Conservation (phyloP, 371 early-diverging fungal genomes). For the Actinomucor elegans region DNA sequence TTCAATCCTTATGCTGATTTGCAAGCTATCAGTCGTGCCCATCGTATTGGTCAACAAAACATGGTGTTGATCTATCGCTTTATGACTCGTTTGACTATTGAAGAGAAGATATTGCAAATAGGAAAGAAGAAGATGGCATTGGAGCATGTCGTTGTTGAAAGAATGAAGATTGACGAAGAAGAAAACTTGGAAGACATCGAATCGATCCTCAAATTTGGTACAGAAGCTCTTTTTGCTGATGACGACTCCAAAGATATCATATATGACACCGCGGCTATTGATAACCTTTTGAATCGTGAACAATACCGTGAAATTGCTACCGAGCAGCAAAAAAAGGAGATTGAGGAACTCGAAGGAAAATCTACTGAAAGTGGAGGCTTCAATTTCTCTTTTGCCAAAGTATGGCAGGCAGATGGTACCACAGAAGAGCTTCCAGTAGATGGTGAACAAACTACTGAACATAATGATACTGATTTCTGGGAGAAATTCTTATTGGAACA, state of each 20-base stretch:
- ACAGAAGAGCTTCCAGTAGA: constrained; percentile 19
- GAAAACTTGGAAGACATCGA: constrained; percentile 63
- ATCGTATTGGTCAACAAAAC: constrained; percentile 94
- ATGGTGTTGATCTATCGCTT: constrained; percentile 85
- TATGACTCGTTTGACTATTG: constrained; percentile 76
- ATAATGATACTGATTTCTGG: constrained; percentile 49
- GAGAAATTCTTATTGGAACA: constrained; percentile 34
- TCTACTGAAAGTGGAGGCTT: constrained; percentile 9
- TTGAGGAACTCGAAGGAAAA: constrained; percentile 16
- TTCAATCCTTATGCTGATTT: constrained; percentile 93
- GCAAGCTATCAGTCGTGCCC: constrained; percentile 91
- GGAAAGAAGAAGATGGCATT: constrained; percentile 85
- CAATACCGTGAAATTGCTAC: constrained; percentile 13
- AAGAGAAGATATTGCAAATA: constrained; percentile 77
- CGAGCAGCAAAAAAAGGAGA: constrained; percentile 17
- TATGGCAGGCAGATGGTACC: constrained; percentile 36
- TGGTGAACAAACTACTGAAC: not conserved
- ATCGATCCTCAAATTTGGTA: constrained; percentile 79
- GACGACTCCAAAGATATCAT: constrained; percentile 51
- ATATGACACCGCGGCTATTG: constrained; percentile 62
- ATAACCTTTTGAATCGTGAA: constrained; percentile 67
- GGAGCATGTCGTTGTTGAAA: constrained; percentile 84
- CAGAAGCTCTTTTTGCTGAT: constrained; percentile 76
- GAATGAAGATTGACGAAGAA: constrained; percentile 64
- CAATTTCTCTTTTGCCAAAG: constrained; percentile 46